Evolutionary conservation across 2,329 filamentous ascomycete genomes (phyloP), one percentile per base, ranked within the genome.

Genomic region (Saccharata proteae): DNA sequence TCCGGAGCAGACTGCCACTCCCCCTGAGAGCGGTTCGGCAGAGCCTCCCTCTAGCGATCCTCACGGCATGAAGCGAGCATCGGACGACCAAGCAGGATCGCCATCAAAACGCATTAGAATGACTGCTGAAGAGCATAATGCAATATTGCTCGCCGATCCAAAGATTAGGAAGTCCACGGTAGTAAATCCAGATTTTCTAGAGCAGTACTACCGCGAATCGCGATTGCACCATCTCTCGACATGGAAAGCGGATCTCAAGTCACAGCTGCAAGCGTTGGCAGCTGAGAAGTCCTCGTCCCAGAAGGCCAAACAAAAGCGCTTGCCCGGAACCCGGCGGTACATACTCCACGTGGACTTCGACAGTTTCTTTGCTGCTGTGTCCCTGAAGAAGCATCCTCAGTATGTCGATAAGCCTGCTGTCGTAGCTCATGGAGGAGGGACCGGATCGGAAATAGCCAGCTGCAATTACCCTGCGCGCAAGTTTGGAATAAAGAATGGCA

Each of bases 301-400:
- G 42, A 67, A 50, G 44, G 51, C 40, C 5, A 61, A 42, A 64
- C 61, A 61, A 35, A 69, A 76, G 45, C 64, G 66, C 24, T 65
- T 66, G 16, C 62, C 69, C 9, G 80, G 78, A 0, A 59, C 75
- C 3, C 69, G 86, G 38, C 65, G 80, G 30, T 98, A 96, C 45
- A 69, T 98, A 32, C 71, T 98, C 48, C 90, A 98, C 46, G 84
- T 98, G 17, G 90, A 98, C 50, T 98, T 98, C 52, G 92, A 98
- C 57, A 90, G 85, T 54, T 98, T 98, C 59, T 98, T 98, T 55
- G 93, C 86, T 37, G 83, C 92, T 0, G 83, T 98, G 0, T 94
- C 90, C 1, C 57, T 80, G 12, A 84, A 85, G 44, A 80, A 75
- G 32, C 67, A 76, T 15, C 85, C 88, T 0, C 74, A 92, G 13